phyloP scores from a whole-genome alignment of 768 basidiomycete species.

The Coprinopsis strossmayeri region DNA sequence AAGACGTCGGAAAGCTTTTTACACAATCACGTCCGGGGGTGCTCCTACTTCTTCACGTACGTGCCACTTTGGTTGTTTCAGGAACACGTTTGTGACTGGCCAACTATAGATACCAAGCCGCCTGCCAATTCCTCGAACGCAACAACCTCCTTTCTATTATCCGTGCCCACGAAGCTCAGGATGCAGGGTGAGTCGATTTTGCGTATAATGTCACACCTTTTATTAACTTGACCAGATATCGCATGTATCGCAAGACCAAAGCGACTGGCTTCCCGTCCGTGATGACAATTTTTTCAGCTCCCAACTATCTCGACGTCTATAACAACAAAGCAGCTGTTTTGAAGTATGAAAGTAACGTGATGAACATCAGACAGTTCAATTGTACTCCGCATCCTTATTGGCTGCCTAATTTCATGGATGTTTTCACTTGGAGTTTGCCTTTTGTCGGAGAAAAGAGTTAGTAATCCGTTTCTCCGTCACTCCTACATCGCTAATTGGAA shows the following conservation, averaged over 20 bases:
- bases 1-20: conserved; percentile 86
- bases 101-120: conserved; percentile 78
- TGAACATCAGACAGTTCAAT: conserved; percentile 98
- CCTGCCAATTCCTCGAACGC: conserved; percentile 94
- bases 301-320: conserved; percentile 97
- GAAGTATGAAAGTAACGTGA: conserved; percentile 98
- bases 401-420: conserved; percentile 99
- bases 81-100: conserved; percentile 6
- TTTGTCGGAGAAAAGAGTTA: conserved; percentile 97
- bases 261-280: conserved; percentile 98
- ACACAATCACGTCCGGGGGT: conserved; percentile 95
- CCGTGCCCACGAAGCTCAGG: conserved; percentile 96
- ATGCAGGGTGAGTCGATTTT: conserved; percentile 73
- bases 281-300: conserved; percentile 99
- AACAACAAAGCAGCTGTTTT: conserved; percentile 99
- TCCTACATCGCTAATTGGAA: neutral
- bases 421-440: conserved; percentile 97
- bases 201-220: conserved; percentile 2
- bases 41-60: conserved; percentile 84
- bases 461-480: conserved; percentile 18
- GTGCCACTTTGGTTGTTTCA: conserved; percentile 11
- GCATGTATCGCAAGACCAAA: conserved; percentile 99
- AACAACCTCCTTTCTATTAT: conserved; percentile 97
- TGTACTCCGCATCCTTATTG: conserved; percentile 95
- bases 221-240: conserved; percentile 49